Evolutionary conservation across 2,329 filamentous ascomycete genomes (phyloP), one percentile per base, ranked within the genome.

Genomic region (Mollisiaceae sp.): DNA sequence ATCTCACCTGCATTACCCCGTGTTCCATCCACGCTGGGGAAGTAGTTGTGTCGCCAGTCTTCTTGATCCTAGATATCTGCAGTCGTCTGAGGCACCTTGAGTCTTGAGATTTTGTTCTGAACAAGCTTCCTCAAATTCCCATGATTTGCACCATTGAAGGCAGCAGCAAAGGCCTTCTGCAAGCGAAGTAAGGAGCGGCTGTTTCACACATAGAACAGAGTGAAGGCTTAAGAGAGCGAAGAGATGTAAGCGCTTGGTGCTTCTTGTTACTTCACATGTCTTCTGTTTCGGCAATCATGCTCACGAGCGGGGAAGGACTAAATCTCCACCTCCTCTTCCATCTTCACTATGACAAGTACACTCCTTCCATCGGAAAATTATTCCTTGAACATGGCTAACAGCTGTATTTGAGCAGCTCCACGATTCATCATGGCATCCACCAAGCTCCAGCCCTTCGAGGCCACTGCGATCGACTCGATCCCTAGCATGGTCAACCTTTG

Each of bases 401-500:
- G 20, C 45, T 50, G n/a, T 50, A 22, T 22, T 50, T 43, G 41
- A 43, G 18, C 32, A 61, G 47, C 9, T 54, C 18, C 35, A 38
- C 22, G 9, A 60, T 22, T 43, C 54, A 68, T 8, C 35, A 75
- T 74, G 69, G 56, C 66, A 2, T 57, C 69, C 8, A 58, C 67
- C 9, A 72, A 74, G 47, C 68, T 72, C 24, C 60, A 65, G 11
- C 70, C 79, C 47, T 88, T 91, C 71, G 79, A 86, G 78, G 78
- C 81, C 62, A 94, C 91, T 1, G 77, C 89, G 1, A 76, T 92
- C 56, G 88, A 91, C 63, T 81, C 84, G 50, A 93, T 97, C 76
- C 79, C 87, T 15, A 77, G 77, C 66, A 85, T 85, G 50, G 85
- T 89, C 75, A 82, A 85, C 64, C 84, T 81, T 8, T 80, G 91